Evolutionary conservation across 495 filamentous ascomycete species (phyloP), one percentile per base, ranked within the genome.

Genomic region (Trichoderma erinaceum): DNA sequence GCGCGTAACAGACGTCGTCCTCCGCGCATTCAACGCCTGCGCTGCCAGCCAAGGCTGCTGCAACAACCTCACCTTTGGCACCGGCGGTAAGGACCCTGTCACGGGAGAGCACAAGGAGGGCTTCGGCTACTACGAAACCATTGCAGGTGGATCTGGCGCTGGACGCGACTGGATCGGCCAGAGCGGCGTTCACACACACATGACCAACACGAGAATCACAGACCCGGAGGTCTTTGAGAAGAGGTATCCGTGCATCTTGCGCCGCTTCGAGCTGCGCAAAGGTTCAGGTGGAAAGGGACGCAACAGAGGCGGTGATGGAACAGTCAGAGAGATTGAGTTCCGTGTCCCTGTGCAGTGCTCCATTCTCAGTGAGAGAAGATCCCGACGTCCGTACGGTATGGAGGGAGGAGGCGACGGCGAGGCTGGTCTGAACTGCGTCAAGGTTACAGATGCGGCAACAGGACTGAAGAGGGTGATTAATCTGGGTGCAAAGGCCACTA

Each of bases 61-160:
- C 79, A 99, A 99, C 75, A 98, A 98, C 73, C 82, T 93, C n/a
- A 91, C 89, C 2, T 90, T 93, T 64, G 87, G 89, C 8, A 96
- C 91, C 68, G 94, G 94, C 68, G 88, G 89, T 38, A 92, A 92
- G 70, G 79, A 87, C 23, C 81, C 87, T 18, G 87, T 86, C 32
- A 74, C 88, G 71, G 72, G 79, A 7, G 83, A 83, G 64, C 81
- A 87, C 41, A 85, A 83, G 66, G 56, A 61, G 27, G 93, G 92
- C 16, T 99, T 99, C 76, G 95, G 95, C n/a, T 99, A 99, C 82
- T 98, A 98, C 78, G 93, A 97, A 78, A 97, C 93, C 3, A 97
- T 97, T 73, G 92, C 94, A 3, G 95, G 95, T 32, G 95, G 95
- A 12, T 90, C 87, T 70, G 95, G 95, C 65, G 95, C 95, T 0